A percentile compares a stretch with the other conserved stretches of the same genome.
Evolutionary conservation across 108 stramenopile genomes (phyloP).

Genomic region (Cyclostephanos tholiformis): DNA sequence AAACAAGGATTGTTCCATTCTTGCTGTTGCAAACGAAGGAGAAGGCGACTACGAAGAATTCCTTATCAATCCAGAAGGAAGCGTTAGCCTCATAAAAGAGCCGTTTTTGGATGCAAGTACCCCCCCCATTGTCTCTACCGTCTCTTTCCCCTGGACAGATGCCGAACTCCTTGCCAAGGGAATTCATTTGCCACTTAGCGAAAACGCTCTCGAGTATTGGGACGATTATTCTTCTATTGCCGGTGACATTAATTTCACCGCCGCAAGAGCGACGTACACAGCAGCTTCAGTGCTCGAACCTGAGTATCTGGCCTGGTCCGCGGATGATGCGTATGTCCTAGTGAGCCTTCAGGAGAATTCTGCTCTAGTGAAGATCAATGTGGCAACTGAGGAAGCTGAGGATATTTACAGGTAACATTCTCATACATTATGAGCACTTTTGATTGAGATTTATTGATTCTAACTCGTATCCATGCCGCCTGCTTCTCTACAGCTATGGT

Average conservation of each 20-base stretch:
- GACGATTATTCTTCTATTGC: constrained; percentile 42
- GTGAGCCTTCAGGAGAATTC: constrained; percentile 61
- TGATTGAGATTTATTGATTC: background rate
- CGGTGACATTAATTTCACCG: constrained; percentile 30
- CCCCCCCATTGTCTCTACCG: constrained; percentile 15
- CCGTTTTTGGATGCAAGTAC: constrained; percentile 17
- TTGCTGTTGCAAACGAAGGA: constrained; percentile 59
- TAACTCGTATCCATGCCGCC: background rate
- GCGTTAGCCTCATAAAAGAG: constrained; percentile 17
- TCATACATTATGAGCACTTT: background rate
- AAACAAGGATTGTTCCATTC: constrained; percentile 43
- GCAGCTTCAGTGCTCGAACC: constrained; percentile 47
- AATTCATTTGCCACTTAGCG: constrained; percentile 45
- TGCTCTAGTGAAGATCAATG: constrained; percentile 50
- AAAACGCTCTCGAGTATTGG: constrained; percentile 56
- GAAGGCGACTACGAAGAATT: constrained; percentile 38
- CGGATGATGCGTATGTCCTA: constrained; percentile 46
- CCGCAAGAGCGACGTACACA: constrained; percentile 36
- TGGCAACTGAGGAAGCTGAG: constrained; percentile 34
- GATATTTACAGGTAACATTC: constrained; percentile 30
- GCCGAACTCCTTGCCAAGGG: constrained; percentile 38
- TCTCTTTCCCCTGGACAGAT: constrained; percentile 46
- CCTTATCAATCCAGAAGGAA: constrained; percentile 34
- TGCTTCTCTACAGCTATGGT: constrained; percentile 26
- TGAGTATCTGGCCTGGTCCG: constrained; percentile 51